Conservation (phyloP, 495 filamentous ascomycete species). For the Staphylotrichum longicolle region DNA sequence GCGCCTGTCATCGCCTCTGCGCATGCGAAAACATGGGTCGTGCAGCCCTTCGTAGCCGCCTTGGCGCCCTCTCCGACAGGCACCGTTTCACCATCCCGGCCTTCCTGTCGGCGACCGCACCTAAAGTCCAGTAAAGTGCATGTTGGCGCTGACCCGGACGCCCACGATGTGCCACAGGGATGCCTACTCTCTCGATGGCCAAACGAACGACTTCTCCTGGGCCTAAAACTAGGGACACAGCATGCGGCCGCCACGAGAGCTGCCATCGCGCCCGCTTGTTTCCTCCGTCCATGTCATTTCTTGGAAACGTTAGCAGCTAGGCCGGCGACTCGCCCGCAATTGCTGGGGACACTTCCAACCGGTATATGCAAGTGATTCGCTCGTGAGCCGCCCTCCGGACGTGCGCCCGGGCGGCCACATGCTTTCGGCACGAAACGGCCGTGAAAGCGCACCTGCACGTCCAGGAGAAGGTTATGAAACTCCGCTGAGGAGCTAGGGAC, state of each 20-base stretch:
- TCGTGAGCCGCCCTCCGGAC: slow-evolving; percentile 10
- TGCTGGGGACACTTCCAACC: not conserved
- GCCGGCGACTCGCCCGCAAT: too few species aligned
- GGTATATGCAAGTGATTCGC: not conserved
- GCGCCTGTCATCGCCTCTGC: not conserved
- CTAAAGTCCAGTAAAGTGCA: not conserved
- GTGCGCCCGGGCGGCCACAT: not conserved
- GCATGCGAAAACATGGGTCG: slow-evolving; percentile 2
- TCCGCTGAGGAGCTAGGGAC: slow-evolving; percentile 3
- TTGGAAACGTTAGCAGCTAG: not conserved
- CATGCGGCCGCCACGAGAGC: not conserved
- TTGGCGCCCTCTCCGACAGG: slow-evolving; percentile 36
- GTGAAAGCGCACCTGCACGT: slow-evolving; percentile 15
- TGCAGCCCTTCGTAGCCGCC: slow-evolving; percentile 19
- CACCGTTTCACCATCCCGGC: slow-evolving; percentile 33
- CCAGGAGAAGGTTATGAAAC: slow-evolving; percentile 22
- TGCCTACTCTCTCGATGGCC: not conserved
- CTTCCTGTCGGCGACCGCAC: slow-evolving; percentile 17
- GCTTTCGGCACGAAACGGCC: slow-evolving; percentile 18
- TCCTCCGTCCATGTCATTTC: too few species aligned
- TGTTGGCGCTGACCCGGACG: slow-evolving; percentile 18
- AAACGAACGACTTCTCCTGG: slow-evolving; percentile 10
- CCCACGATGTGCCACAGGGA: slow-evolving; percentile 24
- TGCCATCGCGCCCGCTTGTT: not conserved
- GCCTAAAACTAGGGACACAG: not conserved